A percentile compares a stretch with the other conserved stretches of the same genome.
phyloP scores from a whole-genome alignment of 1,284 basidiomycete species.

The Austroboletus novae-zelandiae region DNA sequence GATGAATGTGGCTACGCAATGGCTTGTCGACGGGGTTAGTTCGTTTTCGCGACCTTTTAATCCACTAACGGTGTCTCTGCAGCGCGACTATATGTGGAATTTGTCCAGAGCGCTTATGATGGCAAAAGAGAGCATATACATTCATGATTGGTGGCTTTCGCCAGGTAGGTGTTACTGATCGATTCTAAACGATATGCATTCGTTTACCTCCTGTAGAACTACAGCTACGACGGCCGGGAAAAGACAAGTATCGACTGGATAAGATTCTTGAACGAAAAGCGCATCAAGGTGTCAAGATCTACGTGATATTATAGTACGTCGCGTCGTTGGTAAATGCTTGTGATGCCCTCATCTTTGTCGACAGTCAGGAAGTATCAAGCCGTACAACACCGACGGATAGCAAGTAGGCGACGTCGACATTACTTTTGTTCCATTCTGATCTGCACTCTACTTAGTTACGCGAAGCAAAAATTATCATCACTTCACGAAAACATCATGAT shows the following conservation, averaged over 20 bases:
- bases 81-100: constrained; percentile 98
- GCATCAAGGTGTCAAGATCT: constrained; percentile 94
- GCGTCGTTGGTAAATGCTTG: neutral
- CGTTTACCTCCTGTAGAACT: constrained; percentile 53
- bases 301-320: constrained; percentile 88
- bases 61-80: neutral
- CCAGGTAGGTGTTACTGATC: constrained; percentile 49
- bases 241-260: constrained; percentile 89
- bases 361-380: constrained; percentile 95
- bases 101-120: constrained; percentile 90
- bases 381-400: constrained; percentile 92
- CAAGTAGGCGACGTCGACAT: constrained; percentile 52
- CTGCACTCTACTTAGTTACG: constrained; percentile 55
- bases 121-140: constrained; percentile 88
- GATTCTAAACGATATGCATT: neutral
- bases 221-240: constrained; percentile 78
- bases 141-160: constrained; percentile 96
- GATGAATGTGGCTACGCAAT: constrained; percentile 91
- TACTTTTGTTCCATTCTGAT: constrained; percentile 12
- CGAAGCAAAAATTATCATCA: constrained; percentile 84
- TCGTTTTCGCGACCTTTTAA: neutral
- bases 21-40: constrained; percentile 96
- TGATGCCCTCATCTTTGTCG: constrained; percentile 2
- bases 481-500: constrained; percentile 95
- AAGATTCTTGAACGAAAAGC: constrained; percentile 89